Percentiles rank a stretch among this genome's conserved stretches.
phyloP scores from a whole-genome alignment of 2,329 filamentous ascomycete species.

The Ascochyta clinopodiicola region DNA sequence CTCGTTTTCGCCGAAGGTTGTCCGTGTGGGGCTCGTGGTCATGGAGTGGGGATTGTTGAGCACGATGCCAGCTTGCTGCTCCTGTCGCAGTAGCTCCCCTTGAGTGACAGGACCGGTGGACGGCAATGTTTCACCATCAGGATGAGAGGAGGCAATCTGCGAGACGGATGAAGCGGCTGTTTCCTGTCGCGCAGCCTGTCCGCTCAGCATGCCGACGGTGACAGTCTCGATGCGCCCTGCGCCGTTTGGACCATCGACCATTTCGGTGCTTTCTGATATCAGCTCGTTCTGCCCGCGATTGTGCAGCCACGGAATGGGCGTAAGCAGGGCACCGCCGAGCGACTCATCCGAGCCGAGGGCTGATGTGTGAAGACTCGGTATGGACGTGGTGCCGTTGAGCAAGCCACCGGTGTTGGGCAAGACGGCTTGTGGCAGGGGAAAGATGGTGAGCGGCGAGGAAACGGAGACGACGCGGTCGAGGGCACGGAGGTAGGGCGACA shows the following conservation, averaged over 20 bases:
- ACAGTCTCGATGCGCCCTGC: conserved; percentile 82
- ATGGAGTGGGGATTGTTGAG: conserved; percentile 57
- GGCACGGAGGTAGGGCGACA: conserved; percentile 87
- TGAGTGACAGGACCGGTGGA: conserved; percentile 63
- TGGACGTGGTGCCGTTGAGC: conserved; percentile 66
- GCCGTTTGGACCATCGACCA: conserved; percentile 81
- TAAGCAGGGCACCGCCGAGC: conserved; percentile 86
- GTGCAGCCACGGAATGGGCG: conserved; percentile 88
- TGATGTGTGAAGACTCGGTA: conserved; percentile 45
- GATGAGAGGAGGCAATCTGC: conserved; percentile 43
- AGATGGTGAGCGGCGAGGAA: conserved; percentile 79
- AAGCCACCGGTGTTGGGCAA: conserved; percentile 56
- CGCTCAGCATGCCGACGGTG: conserved; percentile 66
- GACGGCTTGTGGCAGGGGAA: conserved; percentile 77
- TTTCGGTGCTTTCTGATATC: conserved; percentile 77
- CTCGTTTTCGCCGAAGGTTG: conserved; percentile 35
- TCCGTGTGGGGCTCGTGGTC: conserved; percentile 33
- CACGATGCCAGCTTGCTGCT: conserved; percentile 81
- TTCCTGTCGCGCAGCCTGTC: conserved; percentile 19
- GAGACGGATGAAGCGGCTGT: conserved; percentile 19
- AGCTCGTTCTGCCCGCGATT: conserved; percentile 62
- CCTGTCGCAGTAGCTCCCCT: conserved; percentile 83
- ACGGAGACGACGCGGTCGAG: conserved; percentile 91
- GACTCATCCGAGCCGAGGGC: conserved; percentile 82
- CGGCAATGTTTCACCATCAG: conserved; percentile 46